Conservation (phyloP, 2,329 filamentous ascomycete species). For the Phyllosticta citrichinensis region DNA sequence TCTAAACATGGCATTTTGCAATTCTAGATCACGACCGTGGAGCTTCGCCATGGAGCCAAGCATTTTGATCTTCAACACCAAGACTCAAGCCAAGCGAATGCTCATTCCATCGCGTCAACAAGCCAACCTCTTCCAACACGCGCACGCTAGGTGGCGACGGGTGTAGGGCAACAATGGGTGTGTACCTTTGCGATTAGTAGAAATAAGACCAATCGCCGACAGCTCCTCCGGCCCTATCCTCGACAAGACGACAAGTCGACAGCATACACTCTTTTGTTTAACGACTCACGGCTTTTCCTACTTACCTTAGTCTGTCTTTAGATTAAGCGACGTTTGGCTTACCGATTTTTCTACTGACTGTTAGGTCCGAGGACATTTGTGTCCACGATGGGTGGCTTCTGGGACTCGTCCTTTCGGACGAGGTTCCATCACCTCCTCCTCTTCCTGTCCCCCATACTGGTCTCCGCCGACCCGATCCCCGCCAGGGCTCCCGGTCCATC, state of each 20-base stretch:
- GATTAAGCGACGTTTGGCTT: not conserved
- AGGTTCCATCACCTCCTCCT: not conserved
- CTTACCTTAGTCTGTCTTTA: not conserved
- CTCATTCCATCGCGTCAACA: conserved; percentile 11
- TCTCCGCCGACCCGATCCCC: not conserved
- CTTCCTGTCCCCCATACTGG: not conserved
- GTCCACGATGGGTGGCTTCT: conserved; percentile 1
- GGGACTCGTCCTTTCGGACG: not conserved
- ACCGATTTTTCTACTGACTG: not conserved
- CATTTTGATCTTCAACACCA: conserved; percentile 6
- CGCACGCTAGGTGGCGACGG: not conserved
- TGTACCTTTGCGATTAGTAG: not conserved
- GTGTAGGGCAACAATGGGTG: not conserved
- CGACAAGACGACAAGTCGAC: not conserved
- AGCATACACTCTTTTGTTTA: not conserved
- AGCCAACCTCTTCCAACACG: not conserved
- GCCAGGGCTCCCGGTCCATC: not conserved
- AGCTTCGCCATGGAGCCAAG: conserved; percentile 5
- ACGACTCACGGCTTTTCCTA: not conserved
- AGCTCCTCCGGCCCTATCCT: not conserved
- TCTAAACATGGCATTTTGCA: not conserved
- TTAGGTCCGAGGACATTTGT: not conserved
- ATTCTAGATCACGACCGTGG: no score
- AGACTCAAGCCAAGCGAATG: not conserved
- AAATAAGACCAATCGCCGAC: not conserved